Percentiles rank a stretch among this genome's conserved stretches.
phyloP scores from a whole-genome alignment of 305 asterid genomes.

The Fraxinus paxiana region DNA sequence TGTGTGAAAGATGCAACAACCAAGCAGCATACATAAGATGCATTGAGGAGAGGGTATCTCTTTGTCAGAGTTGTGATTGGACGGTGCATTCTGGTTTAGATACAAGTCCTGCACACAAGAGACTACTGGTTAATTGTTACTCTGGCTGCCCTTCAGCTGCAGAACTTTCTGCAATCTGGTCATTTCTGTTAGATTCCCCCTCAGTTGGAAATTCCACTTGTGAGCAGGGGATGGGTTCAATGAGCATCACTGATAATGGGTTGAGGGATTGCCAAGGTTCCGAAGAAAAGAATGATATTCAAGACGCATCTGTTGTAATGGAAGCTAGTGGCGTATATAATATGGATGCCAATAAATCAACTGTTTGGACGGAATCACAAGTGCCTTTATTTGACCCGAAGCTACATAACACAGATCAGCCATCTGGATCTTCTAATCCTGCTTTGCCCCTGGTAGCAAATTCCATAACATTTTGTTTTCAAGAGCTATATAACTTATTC shows the following conservation, averaged over 20 bases:
- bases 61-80: constrained; percentile 62
- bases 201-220: constrained; percentile 33
- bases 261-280: constrained; percentile 26
- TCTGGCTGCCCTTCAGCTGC: constrained; percentile 59
- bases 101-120: constrained; percentile 39
- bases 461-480: background rate
- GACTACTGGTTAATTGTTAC: constrained; percentile 50
- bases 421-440: constrained; percentile 30
- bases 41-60: constrained; percentile 47
- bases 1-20: constrained; percentile 52
- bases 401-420: constrained; percentile 18
- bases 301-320: constrained; percentile 25
- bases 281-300: constrained; percentile 31
- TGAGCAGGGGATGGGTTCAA: constrained; percentile 42
- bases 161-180: constrained; percentile 55
- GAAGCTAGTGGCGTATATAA: constrained; percentile 26
- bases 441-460: constrained; percentile 40
- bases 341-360: constrained; percentile 29
- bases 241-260: constrained; percentile 39
- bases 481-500: background rate
- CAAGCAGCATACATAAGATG: constrained; percentile 55
- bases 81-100: constrained; percentile 36
- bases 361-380: constrained; percentile 27
- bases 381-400: constrained; percentile 18
- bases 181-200: constrained; percentile 43